Percentiles rank a stretch among this genome's conserved stretches.
Conservation (phyloP, 805 yeast species). For the Candida ipomoeae region DNA sequence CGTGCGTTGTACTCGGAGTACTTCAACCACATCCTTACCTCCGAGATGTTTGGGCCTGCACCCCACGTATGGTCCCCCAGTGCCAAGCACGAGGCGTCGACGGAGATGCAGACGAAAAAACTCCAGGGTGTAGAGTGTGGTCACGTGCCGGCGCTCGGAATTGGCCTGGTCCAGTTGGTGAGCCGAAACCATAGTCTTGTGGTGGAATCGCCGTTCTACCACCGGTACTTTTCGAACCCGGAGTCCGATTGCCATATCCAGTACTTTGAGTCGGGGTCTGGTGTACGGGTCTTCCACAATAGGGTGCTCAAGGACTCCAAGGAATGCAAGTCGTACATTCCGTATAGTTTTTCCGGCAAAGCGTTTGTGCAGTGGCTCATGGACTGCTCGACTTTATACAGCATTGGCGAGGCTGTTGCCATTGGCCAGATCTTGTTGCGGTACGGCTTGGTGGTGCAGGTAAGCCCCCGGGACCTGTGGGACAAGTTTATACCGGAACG, state of each 20-base stretch:
- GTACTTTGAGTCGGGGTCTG: conserved; percentile 64
- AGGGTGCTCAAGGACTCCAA: conserved; percentile 28
- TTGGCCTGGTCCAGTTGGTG: neutral
- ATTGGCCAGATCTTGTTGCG: conserved; percentile 49
- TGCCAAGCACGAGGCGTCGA: conserved; percentile 32
- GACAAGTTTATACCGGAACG: conserved; percentile 29
- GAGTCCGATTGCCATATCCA: conserved; percentile 80
- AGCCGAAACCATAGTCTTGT: conserved; percentile 25
- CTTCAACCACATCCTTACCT: conserved; percentile 62
- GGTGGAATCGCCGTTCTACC: conserved; percentile 53
- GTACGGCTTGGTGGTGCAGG: conserved; percentile 44
- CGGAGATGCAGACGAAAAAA: conserved; percentile 1
- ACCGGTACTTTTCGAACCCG: conserved; percentile 79
- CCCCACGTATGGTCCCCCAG: conserved; percentile 71
- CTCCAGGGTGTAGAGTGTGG: neutral
- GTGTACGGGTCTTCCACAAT: conserved; percentile 56
- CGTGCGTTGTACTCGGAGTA: conserved; percentile 57
- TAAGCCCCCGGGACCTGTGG: conserved; percentile 29
- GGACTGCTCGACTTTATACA: conserved; percentile 79
- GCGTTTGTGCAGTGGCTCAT: conserved; percentile 81
- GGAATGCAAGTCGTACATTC: conserved; percentile 16
- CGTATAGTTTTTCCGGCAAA: conserved; percentile 66
- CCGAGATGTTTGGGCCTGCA: conserved; percentile 53
- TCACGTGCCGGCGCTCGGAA: neutral
- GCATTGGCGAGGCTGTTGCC: conserved; percentile 47